A percentile compares a stretch with the other conserved stretches of the same genome.
These are phyloP conservation scores for Gymnopilus junonius DNA, from an alignment of 768 basidiomycete genomes.

Conservation along the genomic window DNA sequence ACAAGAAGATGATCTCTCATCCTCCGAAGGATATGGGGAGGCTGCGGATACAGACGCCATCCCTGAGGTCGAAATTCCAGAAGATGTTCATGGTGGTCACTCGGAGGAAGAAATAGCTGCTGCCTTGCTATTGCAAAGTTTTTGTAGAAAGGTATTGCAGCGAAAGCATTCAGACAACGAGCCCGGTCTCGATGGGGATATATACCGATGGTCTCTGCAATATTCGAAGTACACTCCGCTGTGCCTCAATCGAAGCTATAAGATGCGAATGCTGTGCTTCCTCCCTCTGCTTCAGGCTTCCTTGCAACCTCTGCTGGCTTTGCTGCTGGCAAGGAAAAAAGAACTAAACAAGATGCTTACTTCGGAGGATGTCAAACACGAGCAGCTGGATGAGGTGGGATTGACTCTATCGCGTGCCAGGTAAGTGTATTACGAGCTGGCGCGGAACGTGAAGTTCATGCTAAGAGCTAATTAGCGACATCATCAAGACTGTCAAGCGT, in stretches of 20 bases:
- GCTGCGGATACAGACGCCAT: slow-evolving; percentile 2
- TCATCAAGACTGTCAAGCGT: slow-evolving; percentile 1
- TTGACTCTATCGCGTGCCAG: neutral
- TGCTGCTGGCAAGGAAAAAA: neutral
- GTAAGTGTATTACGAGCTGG: neutral
- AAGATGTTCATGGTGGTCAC: slow-evolving; percentile 13
- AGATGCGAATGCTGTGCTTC: neutral
- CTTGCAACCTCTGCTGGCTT: neutral
- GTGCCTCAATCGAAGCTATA: neutral
- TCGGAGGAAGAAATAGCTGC: slow-evolving; percentile 10
- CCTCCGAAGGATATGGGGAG: neutral
- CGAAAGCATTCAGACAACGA: neutral
- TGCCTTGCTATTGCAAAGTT: slow-evolving; percentile 10
- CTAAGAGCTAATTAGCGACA: neutral
- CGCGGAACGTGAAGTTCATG: no score
- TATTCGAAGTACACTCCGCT: neutral
- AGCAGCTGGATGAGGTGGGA: neutral
- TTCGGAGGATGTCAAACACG: neutral
- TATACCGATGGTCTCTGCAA: neutral
- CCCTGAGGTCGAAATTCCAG: slow-evolving; percentile 15
- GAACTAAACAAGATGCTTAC: neutral
- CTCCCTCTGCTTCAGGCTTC: slow-evolving; percentile 2
- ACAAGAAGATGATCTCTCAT: neutral
- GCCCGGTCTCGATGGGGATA: neutral
- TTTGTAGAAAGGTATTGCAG: neutral